These are phyloP conservation scores for Chrysosporium queenslandicum DNA, from an alignment of 2,329 filamentous ascomycete species.

Conservation along the genomic window DNA sequence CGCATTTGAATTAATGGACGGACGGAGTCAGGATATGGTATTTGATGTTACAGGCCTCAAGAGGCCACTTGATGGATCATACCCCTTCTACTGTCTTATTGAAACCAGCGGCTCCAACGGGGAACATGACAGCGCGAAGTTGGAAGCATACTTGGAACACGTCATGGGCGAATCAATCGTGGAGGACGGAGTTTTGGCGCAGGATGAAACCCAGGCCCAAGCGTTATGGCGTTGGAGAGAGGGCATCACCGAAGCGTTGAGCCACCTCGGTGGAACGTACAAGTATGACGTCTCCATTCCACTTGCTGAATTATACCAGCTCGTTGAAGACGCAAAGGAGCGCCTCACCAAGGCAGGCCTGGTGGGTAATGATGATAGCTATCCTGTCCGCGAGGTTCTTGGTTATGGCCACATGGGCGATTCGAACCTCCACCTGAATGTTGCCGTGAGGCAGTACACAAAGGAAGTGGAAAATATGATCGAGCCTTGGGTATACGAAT, in stretches of 20 bases:
- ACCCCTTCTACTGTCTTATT: slow-evolving; percentile 93
- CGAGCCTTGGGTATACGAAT: slow-evolving; percentile 96
- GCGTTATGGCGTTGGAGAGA: slow-evolving; percentile 88
- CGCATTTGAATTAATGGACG: slow-evolving; percentile 96
- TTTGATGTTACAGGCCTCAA: slow-evolving; percentile 63
- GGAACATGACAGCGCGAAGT: slow-evolving; percentile 87
- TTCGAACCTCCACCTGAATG: slow-evolving; percentile 86
- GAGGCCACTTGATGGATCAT: slow-evolving; percentile 67
- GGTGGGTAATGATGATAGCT: slow-evolving; percentile 62
- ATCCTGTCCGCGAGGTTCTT: slow-evolving; percentile 78
- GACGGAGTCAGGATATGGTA: slow-evolving; percentile 67
- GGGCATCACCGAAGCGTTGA: slow-evolving; percentile 78
- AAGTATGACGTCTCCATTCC: slow-evolving; percentile 98
- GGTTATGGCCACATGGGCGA: slow-evolving; percentile 99
- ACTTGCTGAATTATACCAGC: slow-evolving; percentile 69
- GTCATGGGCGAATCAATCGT: slow-evolving; percentile 85
- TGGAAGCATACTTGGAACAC: slow-evolving; percentile 80
- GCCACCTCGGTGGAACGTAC: slow-evolving; percentile 89
- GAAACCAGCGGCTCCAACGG: slow-evolving; percentile 92
- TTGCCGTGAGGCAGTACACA: slow-evolving; percentile 72
- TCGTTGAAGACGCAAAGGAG: slow-evolving; percentile 75
- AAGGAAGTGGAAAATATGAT: slow-evolving; percentile 75
- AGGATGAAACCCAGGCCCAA: slow-evolving; percentile 82
- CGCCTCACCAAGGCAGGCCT: slow-evolving; percentile 65
- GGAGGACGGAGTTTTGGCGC: slow-evolving; percentile 77